Percentiles rank a stretch among this genome's conserved stretches.
phyloP scores from a whole-genome alignment of 2,329 filamentous ascomycete genomes.

The Zasmidium angulare region DNA sequence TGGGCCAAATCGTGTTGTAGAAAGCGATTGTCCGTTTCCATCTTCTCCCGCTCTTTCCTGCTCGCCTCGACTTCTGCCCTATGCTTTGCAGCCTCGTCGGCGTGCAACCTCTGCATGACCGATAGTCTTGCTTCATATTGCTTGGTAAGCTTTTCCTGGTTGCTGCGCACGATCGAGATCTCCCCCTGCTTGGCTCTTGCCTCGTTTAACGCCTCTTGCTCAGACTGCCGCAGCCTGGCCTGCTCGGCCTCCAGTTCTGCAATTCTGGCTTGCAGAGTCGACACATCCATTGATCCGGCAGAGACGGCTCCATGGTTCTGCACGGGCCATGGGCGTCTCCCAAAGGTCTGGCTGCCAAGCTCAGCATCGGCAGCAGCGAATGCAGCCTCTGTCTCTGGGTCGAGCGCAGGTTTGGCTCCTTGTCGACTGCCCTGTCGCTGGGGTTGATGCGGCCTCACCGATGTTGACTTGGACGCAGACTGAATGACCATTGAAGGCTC shows the following conservation, averaged over 20 bases:
- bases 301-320: constrained; percentile 6
- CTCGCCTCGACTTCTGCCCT: constrained; percentile 64
- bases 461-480: constrained; percentile 18
- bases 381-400: constrained; percentile 32
- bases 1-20: constrained; percentile 69
- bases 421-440: constrained; percentile 6
- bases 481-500: constrained; percentile 36
- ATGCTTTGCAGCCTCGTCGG: constrained; percentile 63
- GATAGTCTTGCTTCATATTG: constrained; percentile 64
- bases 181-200: constrained; percentile 69
- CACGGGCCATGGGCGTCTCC: constrained; percentile 23
- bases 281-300: constrained; percentile 23
- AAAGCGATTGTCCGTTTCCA: constrained; percentile 70
- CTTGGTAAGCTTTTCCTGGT: constrained; percentile 61
- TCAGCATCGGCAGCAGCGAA: constrained; percentile 36
- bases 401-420: constrained; percentile 16
- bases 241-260: constrained; percentile 48
- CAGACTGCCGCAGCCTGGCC: constrained; percentile 37
- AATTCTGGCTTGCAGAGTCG: constrained; percentile 43
- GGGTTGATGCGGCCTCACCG: constrained; percentile 7
- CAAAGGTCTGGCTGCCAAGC: constrained; percentile 26
- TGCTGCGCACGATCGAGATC: constrained; percentile 71
- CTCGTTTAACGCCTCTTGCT: constrained; percentile 45
- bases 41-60: constrained; percentile 63
- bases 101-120: constrained; percentile 61